Evolutionary conservation across 345 rosid genomes (phyloP), one percentile per base, ranked within the genome.

Genomic region (Eucalyptus camaldulensis): DNA sequence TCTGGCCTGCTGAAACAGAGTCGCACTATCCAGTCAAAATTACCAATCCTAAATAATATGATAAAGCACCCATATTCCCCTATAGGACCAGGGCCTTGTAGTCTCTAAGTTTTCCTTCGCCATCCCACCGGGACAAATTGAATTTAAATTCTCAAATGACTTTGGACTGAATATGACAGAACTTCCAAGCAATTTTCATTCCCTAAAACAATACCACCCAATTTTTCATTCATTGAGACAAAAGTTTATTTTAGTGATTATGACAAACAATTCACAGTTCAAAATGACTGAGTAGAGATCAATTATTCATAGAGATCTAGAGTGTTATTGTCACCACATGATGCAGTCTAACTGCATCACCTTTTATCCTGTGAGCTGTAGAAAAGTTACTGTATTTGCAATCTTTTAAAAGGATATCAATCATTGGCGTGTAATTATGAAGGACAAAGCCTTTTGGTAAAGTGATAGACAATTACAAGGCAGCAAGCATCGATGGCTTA

Each of bases 401-500:
- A 76, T 76, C 47, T 10, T 76, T 76, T 21, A 76, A 21, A 40
- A 76, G 85, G 85, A 76, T 40, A 76, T 76, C 43, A 43, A 76
- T 10, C 85, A 40, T 76, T 40, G 29, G 85, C 29, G 3, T 21
- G 47, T 76, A 76, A 40, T 51, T 65, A 49, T 81, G 81, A 87
- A 89, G 72, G 44, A 33, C 33, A 88, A 33, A 90, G 11, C 47
- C n/a, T 43, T 45, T 88, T 56, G 31, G 85, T 76, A 21, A 76
- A 76, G 83, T 76, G 47, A 37, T 10, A 76, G 44, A 76, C 45
- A 37, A 76, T 56, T 54, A 54, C 13, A 81, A 80, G 83, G 50
- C 33, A 37, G 85, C 85, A 49, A 65, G 49, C 86, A 85, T 62
- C 87, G 89, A 92, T 86, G 43, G 85, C 94, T 90, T 89, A 95